phyloP scores from a whole-genome alignment of 2,329 filamentous ascomycete species.

The Fusarium sp. region DNA sequence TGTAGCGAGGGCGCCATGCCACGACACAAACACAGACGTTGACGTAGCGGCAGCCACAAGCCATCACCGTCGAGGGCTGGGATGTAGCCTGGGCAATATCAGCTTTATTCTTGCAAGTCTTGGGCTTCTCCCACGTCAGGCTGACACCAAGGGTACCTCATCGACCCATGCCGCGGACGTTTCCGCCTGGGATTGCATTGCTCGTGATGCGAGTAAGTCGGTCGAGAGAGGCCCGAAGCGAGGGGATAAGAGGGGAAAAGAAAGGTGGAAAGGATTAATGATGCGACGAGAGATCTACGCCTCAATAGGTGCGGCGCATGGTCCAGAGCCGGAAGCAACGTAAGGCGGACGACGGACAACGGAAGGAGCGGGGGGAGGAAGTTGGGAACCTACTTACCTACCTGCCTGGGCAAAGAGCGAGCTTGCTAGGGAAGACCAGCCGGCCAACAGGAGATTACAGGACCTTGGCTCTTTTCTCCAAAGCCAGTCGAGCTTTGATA shows the following conservation, averaged over 20 bases:
- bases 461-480: constrained; percentile 22
- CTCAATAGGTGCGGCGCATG: background rate
- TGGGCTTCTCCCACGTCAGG: constrained; percentile 16
- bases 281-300: constrained; percentile 24
- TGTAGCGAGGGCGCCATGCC: constrained; percentile 24
- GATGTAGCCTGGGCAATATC: constrained; percentile 6
- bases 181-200: background rate
- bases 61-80: background rate
- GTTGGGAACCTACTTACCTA: background rate
- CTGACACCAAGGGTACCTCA: background rate
- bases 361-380: background rate
- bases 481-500: background rate
- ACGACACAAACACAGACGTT: constrained; percentile 27
- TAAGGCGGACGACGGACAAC: constrained; percentile 10
- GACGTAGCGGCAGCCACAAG: background rate
- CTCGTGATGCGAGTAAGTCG: constrained; percentile 6
- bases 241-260: constrained; percentile 29
- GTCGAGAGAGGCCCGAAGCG: constrained; percentile 5
- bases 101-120: constrained; percentile 23
- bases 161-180: constrained; percentile 1
- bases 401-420: background rate
- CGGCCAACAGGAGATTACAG: constrained; percentile 37
- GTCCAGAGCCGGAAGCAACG: constrained; percentile 4
- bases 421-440: constrained; percentile 1
- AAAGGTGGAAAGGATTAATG: constrained; percentile 14